These are phyloP conservation scores for Pestalotiopsis sp. DNA, from an alignment of 2,329 filamentous ascomycete genomes.

Conservation along the genomic window DNA sequence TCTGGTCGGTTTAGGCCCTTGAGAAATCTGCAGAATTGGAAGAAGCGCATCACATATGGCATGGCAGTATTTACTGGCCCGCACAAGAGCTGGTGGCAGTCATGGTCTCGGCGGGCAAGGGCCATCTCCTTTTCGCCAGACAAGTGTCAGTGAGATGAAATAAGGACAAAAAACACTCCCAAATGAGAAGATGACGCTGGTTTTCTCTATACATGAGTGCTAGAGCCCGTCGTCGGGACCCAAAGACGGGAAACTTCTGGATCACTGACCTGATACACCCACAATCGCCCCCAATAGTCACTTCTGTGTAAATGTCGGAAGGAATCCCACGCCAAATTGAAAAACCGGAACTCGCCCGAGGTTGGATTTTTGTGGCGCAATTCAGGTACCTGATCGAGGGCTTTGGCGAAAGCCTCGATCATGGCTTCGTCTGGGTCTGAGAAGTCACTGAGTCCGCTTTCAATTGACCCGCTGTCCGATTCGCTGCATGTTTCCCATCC, in stretches of 20 bases:
- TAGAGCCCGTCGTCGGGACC: too few species aligned
- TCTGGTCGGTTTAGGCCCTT: too few species aligned
- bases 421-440: neutral
- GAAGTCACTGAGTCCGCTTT: neutral
- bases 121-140: neutral
- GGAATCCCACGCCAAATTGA: neutral
- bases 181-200: neutral
- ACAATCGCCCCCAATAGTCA: neutral
- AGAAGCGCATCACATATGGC: neutral
- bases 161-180: neutral
- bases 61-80: neutral
- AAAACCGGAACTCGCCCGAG: accelerated
- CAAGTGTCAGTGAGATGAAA: neutral
- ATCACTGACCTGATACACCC: neutral
- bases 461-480: neutral
- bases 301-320: accelerated
- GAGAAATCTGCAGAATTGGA: neutral
- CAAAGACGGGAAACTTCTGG: neutral
- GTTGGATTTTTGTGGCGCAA: neutral
- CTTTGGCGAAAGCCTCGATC: neutral
- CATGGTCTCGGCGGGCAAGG: neutral
- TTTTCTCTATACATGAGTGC: too few species aligned
- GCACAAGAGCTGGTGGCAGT: neutral
- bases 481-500: neutral
- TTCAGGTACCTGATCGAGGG: neutral